Percentiles rank a stretch among this genome's conserved stretches.
Conservation (phyloP, 176 grass and related monocot species). For the Carex scoparia region DNA sequence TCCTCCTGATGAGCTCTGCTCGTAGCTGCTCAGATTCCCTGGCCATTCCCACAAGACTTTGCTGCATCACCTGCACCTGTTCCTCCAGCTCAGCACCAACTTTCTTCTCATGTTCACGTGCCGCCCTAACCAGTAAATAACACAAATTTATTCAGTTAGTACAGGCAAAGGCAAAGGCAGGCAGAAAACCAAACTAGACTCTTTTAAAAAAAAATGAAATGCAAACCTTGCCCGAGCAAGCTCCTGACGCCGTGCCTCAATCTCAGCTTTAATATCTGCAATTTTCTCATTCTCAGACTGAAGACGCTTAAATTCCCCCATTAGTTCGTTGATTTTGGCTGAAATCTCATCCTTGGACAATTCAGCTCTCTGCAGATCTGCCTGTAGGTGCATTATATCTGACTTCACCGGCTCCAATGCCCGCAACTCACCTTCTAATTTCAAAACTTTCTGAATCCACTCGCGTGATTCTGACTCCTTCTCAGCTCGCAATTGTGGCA, state of each 20-base stretch:
- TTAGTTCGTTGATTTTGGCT: constrained; percentile 33
- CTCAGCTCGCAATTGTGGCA: constrained; percentile 31
- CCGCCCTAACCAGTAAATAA: constrained; percentile 20
- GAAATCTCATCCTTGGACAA: constrained; percentile 23
- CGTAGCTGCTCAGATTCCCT: constrained; percentile 37
- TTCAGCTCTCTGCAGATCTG: constrained; percentile 26
- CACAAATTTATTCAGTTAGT: neutral
- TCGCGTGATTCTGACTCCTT: constrained; percentile 42
- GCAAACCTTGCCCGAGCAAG: constrained; percentile 32
- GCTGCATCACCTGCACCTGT: constrained; percentile 42
- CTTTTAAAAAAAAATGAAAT: neutral
- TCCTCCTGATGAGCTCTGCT: constrained; percentile 34
- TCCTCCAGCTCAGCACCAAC: constrained; percentile 33
- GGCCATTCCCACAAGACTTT: constrained; percentile 35
- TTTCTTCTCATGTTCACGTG: constrained; percentile 33
- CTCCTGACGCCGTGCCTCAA: constrained; percentile 34
- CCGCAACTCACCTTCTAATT: constrained; percentile 39
- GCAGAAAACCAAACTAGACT: neutral
- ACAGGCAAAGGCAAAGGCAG: neutral
- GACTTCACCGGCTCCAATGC: constrained; percentile 25
- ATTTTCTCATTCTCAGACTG: constrained; percentile 34
- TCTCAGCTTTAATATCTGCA: constrained; percentile 22
- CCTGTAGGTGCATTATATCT: constrained; percentile 18
- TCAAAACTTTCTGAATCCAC: constrained; percentile 39
- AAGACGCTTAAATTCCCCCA: constrained; percentile 32